These are phyloP conservation scores for Penicillium sp. DNA, from an alignment of 2,329 filamentous ascomycete genomes.

Conservation along the genomic window DNA sequence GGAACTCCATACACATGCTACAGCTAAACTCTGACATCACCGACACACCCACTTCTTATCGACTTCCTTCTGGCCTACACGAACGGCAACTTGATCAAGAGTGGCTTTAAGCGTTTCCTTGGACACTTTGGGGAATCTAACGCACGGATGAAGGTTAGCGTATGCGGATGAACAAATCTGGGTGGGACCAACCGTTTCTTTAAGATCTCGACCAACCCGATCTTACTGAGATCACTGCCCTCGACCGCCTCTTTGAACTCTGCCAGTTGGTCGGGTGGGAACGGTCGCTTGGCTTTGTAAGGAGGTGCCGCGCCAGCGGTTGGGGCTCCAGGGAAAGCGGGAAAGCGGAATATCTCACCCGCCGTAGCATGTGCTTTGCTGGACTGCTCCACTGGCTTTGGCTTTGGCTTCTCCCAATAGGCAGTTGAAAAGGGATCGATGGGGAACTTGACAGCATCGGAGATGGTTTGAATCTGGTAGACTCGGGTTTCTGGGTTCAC, in stretches of 20 bases:
- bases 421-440: slow-evolving; percentile 83
- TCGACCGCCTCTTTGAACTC: slow-evolving; percentile 72
- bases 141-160: slow-evolving; percentile 6
- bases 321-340: slow-evolving; percentile 8
- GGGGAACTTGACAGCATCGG: slow-evolving; percentile 54
- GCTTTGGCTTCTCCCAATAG: slow-evolving; percentile 67
- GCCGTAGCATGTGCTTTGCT: slow-evolving; percentile 16
- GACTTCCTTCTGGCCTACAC: slow-evolving; percentile 61
- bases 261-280: slow-evolving; percentile 62
- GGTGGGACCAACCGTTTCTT: slow-evolving; percentile 60
- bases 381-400: slow-evolving; percentile 23
- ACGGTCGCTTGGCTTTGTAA: slow-evolving; percentile 41
- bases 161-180: neutral
- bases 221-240: slow-evolving; percentile 71
- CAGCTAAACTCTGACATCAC: slow-evolving; percentile 17
- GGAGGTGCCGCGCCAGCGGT: slow-evolving; percentile 16
- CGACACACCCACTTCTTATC: slow-evolving; percentile 66
- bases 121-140: slow-evolving; percentile 67
- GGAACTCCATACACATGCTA: slow-evolving; percentile 4
- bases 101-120: slow-evolving; percentile 72
- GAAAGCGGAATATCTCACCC: slow-evolving; percentile 25
- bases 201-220: slow-evolving; percentile 72
- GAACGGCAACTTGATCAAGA: slow-evolving; percentile 64
- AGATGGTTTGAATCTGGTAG: slow-evolving; percentile 74
- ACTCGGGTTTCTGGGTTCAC: slow-evolving; percentile 54